phyloP scores from a whole-genome alignment of 306 rosid genomes.

The peach (Prunus persica) region Prunus_persica_NCBIv2 NC_034015.1:20436001-20436500 shows the following conservation, averaged over 20 bases:
- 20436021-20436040: constrained; percentile 28
- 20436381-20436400: too few relatives aligned
- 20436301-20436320: too few relatives aligned
- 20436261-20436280: not conserved
- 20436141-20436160: constrained; percentile 13
- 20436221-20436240: not conserved
- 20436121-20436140: constrained; percentile 26
- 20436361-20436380: too few relatives aligned
- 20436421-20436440: too few relatives aligned
- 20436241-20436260: not conserved
- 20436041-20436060: constrained; percentile 1
- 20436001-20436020: constrained; percentile 61
- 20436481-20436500: too few relatives aligned
- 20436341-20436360: too few relatives aligned
- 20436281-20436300: not conserved
- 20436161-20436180: constrained; percentile 17
- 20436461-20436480: too few relatives aligned
- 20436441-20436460: too few relatives aligned
- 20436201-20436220: not conserved
- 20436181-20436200: not conserved
- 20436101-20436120: constrained; percentile 33
- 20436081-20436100: constrained; percentile 25
- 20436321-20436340: too few relatives aligned
- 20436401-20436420: too few relatives aligned
- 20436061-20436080: constrained; percentile 26